These are phyloP conservation scores for Diutina sp. DNA, from an alignment of 1,139 yeast species.

Conservation along the genomic window DNA sequence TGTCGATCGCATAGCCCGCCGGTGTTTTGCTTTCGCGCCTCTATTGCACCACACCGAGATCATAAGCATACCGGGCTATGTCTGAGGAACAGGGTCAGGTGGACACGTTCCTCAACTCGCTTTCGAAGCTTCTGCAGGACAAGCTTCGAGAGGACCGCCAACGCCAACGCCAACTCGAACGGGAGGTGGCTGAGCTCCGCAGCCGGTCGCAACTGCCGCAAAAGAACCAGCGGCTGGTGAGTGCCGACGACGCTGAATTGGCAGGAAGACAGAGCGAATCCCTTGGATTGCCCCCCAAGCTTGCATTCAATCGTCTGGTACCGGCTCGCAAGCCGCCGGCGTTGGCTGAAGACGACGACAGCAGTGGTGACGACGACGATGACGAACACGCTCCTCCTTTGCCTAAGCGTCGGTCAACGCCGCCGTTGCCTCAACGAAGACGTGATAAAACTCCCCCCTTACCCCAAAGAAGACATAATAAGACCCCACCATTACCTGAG, in stretches of 20 bases:
- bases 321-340: neutral
- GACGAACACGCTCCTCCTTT: neutral
- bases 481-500: neutral
- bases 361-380: neutral
- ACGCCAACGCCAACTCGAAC: neutral
- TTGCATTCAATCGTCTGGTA: neutral
- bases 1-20: neutral
- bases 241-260: neutral
- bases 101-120: neutral
- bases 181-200: slow-evolving; percentile 1
- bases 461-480: too few relatives aligned
- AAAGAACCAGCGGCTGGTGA: neutral
- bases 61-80: neutral
- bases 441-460: too few relatives aligned
- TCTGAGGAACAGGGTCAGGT: neutral
- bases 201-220: neutral
- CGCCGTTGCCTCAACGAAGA: too few relatives aligned
- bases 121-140: neutral
- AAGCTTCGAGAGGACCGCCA: neutral
- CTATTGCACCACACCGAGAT: neutral
- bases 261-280: neutral
- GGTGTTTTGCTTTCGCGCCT: neutral
- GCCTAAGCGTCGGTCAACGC: too few relatives aligned
- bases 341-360: neutral
- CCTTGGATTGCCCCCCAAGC: neutral